These are phyloP conservation scores for Myxozyma geophila DNA, from an alignment of 805 yeast species.

Conservation along the genomic window DNA sequence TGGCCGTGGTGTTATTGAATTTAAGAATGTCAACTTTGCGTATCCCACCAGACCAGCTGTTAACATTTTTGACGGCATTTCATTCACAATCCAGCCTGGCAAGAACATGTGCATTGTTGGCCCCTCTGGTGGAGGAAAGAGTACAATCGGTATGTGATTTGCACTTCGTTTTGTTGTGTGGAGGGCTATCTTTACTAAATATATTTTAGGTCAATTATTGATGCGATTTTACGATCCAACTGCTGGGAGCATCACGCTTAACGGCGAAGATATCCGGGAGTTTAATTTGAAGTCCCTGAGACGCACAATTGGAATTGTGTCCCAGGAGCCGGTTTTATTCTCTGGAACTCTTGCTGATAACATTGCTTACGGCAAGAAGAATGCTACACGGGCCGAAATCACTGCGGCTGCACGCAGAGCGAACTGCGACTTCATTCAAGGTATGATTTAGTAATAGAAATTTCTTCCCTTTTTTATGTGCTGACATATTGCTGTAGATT, in stretches of 20 bases:
- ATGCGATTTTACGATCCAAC: conserved; percentile 83
- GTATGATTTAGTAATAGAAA: neutral
- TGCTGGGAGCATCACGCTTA: conserved; percentile 65
- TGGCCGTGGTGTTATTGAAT: conserved; percentile 52
- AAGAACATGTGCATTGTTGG: conserved; percentile 94
- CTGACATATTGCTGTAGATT: conserved; percentile 46
- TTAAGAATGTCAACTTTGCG: conserved; percentile 66
- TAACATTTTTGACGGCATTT: conserved; percentile 63
- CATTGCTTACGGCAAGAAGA: conserved; percentile 70
- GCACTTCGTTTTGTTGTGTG: neutral
- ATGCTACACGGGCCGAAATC: conserved; percentile 64
- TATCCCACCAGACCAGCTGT: conserved; percentile 86
- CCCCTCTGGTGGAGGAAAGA: conserved; percentile 96
- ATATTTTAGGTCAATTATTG: conserved; percentile 49
- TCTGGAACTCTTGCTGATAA: conserved; percentile 86
- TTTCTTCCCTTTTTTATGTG: neutral
- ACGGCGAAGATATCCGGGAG: conserved; percentile 63
- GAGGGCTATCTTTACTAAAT: neutral
- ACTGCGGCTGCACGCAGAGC: conserved; percentile 68
- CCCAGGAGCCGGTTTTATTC: conserved; percentile 88
- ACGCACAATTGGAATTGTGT: conserved; percentile 81
- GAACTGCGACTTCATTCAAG: conserved; percentile 70
- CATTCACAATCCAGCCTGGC: conserved; percentile 70
- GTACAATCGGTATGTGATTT: conserved; percentile 71
- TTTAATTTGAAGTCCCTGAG: conserved; percentile 76